Conservation (phyloP, 1,284 basidiomycete species). For the Mrakiaceae sp. region DNA sequence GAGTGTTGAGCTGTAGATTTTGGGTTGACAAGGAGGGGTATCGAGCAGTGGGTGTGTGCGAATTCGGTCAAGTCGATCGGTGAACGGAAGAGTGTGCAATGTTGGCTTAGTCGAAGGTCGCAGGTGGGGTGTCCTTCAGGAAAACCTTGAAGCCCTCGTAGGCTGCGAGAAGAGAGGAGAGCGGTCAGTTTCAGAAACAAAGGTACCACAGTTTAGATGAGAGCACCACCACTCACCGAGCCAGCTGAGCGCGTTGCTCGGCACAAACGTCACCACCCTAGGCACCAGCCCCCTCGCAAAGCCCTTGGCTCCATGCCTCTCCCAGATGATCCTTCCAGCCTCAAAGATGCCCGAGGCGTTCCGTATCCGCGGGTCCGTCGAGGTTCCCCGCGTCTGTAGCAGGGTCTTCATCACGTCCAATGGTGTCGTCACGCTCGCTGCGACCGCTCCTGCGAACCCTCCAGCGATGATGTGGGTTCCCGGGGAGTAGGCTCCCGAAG, state of each 20-base stretch:
- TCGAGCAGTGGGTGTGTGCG: too few species aligned
- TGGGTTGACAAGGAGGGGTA: too few species aligned
- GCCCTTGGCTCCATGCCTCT: slow-evolving; percentile 70
- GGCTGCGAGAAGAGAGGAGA: too few species aligned
- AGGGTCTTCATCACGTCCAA: slow-evolving; percentile 98
- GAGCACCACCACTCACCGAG: slow-evolving; percentile 38
- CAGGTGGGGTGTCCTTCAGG: too few species aligned
- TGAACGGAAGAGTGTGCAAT: too few species aligned
- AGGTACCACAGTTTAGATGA: too few species aligned
- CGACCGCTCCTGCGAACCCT: slow-evolving; percentile 83
- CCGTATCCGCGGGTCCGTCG: slow-evolving; percentile 69
- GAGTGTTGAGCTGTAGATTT: too few species aligned
- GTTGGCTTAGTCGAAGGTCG: too few species aligned
- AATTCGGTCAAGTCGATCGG: too few species aligned
- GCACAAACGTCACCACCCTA: slow-evolving; percentile 88
- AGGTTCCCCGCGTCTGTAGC: slow-evolving; percentile 84
- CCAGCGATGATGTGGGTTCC: slow-evolving; percentile 82
- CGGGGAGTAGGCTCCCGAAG: slow-evolving; percentile 76
- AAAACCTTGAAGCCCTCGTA: too few species aligned
- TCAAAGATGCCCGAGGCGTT: slow-evolving; percentile 74
- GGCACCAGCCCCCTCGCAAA: slow-evolving; percentile 82
- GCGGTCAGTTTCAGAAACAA: too few species aligned
- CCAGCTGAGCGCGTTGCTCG: slow-evolving; percentile 96
- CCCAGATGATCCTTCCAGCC: slow-evolving; percentile 80
- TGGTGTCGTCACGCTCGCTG: slow-evolving; percentile 90